Evolutionary conservation across 148 eudicot genomes (phyloP).

Genomic region (Camellia japonica): DNA sequence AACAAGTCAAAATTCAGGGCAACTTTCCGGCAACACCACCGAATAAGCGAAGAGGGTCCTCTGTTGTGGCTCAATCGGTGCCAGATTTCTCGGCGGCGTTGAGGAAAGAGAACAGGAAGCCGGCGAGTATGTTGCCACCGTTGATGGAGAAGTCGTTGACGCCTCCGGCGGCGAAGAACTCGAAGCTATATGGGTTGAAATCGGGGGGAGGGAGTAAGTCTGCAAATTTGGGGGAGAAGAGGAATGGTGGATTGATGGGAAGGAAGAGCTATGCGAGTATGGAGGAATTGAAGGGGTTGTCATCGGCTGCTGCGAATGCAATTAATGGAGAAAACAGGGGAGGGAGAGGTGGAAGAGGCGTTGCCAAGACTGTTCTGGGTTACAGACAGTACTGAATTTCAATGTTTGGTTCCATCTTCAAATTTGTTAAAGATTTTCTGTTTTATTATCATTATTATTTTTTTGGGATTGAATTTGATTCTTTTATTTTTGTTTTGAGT

Average conservation of each 20-base stretch:
- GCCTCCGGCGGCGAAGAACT: conserved; percentile 47
- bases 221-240: conserved; percentile 66
- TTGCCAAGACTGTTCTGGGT: conserved; percentile 46
- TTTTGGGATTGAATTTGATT: background rate
- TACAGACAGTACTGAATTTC: conserved; percentile 31
- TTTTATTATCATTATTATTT: background rate
- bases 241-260: conserved; percentile 42
- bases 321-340: conserved; percentile 58
- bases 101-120: conserved; percentile 79
- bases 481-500: background rate
- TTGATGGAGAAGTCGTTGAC: conserved; percentile 37
- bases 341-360: conserved; percentile 24
- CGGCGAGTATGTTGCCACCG: conserved; percentile 36
- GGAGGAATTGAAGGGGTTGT: conserved; percentile 71
- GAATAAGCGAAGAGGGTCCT: conserved; percentile 37
- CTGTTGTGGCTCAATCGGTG: conserved; percentile 76
- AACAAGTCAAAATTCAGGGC: conserved; percentile 54
- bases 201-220: conserved; percentile 53
- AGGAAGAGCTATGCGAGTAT: conserved; percentile 81
- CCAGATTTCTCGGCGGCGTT: conserved; percentile 72
- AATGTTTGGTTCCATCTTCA: background rate
- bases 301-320: conserved; percentile 50
- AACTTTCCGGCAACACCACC: conserved; percentile 26
- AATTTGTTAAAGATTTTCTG: background rate
- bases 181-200: conserved; percentile 32